Percentiles rank a stretch among this genome's conserved stretches.
phyloP scores from a whole-genome alignment of 306 rosid genomes.

The Acacia crassicarpa region DNA sequence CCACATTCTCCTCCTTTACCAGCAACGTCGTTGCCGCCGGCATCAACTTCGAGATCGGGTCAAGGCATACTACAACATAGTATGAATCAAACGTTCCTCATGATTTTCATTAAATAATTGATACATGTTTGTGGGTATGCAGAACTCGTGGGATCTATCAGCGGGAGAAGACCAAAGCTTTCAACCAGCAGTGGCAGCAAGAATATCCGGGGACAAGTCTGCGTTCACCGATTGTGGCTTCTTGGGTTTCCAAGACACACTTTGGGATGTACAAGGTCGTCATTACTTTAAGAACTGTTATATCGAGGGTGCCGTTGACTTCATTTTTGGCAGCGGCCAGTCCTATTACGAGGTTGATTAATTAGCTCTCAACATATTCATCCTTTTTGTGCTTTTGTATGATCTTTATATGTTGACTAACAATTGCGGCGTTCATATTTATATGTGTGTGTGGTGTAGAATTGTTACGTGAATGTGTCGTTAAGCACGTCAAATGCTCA shows the following conservation, averaged over 20 bases:
- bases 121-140: background rate
- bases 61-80: background rate
- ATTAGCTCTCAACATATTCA: too few species aligned
- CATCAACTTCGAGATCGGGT: conserved; percentile 38
- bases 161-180: fast-evolving
- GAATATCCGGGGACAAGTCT: conserved; percentile 50
- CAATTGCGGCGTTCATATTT: too few species aligned
- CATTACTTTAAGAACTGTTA: conserved; percentile 41
- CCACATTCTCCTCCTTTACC: conserved; percentile 42
- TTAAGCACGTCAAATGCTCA: background rate
- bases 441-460: conserved; percentile 4
- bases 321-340: conserved; percentile 50
- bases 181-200: conserved; percentile 45
- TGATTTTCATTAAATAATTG: too few species aligned
- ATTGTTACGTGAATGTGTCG: conserved; percentile 26
- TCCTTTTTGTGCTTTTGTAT: too few species aligned
- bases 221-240: conserved; percentile 44
- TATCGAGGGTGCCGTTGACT: conserved; percentile 49
- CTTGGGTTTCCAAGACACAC: conserved; percentile 46
- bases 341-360: conserved; percentile 30
- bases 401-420: too few species aligned
- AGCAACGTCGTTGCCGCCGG: conserved; percentile 29
- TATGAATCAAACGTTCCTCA: background rate
- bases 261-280: conserved; percentile 52
- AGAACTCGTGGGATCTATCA: background rate